phyloP scores from a whole-genome alignment of 1,284 basidiomycete species.

The Porogramme epimiltina region DNA sequence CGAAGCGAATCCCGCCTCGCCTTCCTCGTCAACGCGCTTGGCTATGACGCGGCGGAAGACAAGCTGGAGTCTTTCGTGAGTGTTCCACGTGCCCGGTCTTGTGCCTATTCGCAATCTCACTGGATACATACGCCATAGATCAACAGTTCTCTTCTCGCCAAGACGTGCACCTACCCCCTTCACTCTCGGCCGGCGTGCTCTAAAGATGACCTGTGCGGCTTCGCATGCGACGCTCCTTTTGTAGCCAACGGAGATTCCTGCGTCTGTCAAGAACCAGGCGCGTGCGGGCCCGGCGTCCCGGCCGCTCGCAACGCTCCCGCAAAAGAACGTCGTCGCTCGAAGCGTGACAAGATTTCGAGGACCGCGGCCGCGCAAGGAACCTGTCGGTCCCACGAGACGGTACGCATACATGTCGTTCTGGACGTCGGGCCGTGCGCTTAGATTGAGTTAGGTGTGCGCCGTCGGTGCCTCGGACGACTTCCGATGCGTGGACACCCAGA shows the following conservation, averaged over 20 bases:
- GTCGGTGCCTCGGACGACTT: slow-evolving; percentile 21
- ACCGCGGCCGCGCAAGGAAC: slow-evolving; percentile 11
- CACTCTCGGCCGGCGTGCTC: slow-evolving; percentile 41
- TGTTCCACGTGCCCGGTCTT: not conserved
- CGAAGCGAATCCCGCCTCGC: not conserved
- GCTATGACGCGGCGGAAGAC: not conserved
- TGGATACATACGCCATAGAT: not conserved
- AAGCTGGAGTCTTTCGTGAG: not conserved
- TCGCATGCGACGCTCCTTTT: slow-evolving; percentile 43
- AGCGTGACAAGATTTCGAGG: slow-evolving; percentile 1
- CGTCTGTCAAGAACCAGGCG: slow-evolving; percentile 39
- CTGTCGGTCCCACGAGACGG: slow-evolving; percentile 14
- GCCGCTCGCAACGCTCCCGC: not conserved
- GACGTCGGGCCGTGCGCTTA: not conserved
- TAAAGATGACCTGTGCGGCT: slow-evolving; percentile 42
- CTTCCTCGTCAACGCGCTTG: not conserved
- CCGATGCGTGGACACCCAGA: slow-evolving; percentile 32
- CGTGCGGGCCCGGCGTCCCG: not conserved
- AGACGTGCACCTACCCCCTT: slow-evolving; percentile 42
- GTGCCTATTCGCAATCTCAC: not conserved
- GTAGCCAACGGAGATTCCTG: slow-evolving; percentile 36
- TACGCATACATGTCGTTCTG: not conserved
- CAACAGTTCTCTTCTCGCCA: not conserved
- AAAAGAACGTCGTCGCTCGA: not conserved
- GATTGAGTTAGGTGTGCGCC: slow-evolving; percentile 26